Base-by-base conservation (phyloP, 2,329 filamentous ascomycete species). In the Hypocreales sp. region DNA sequence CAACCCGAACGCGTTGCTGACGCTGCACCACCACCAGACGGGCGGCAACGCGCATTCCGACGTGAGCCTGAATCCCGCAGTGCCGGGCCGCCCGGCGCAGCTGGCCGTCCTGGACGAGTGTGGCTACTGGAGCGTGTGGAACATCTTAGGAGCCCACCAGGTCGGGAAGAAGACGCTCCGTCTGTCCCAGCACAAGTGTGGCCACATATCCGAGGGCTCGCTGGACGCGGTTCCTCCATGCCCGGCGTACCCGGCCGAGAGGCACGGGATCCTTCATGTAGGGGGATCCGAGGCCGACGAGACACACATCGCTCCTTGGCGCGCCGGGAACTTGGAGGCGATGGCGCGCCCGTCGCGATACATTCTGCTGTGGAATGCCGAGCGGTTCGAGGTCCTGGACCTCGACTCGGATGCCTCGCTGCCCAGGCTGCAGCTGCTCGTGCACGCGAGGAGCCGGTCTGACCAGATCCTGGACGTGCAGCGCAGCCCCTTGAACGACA, bases 101-200 rank as follows among this genome's bases (percentile, higher is more conserved):
- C 51, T 84, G 28, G 73, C 62, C 11, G 56, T 83, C 15, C 56
- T 84, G 12, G 75, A 84, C 39, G 58, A 69, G 27, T 53, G 53
- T 19, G 78, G 77, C 2, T 58, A 55, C 31, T 86, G 79, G 79
- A 72, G 58, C 23, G 47, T 82, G 4, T 82, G 75, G 72, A 61
- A 78, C 33, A 51, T 78, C 15, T 37, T 40, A 9, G 55, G 52
- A 29, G 55, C 42, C 34, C 41, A 46, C 31, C 35, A 49, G 12
- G 41, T 46, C 8, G 42, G 47, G 14, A 47, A 50, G 13, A 52
- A 44, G 17, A 47, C 40, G 7, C 37, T 51, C 18, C 52, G 40
- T 8, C 42, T 51, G 12, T 45, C 44, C 7, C 41, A 53, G 19
- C 41, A 30, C 12, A 47, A 48, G 27, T 53, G 53, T 28, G 67